phyloP scores from a whole-genome alignment of 1,284 basidiomycete genomes.

The Neotropicomus parvogracilis region DNA sequence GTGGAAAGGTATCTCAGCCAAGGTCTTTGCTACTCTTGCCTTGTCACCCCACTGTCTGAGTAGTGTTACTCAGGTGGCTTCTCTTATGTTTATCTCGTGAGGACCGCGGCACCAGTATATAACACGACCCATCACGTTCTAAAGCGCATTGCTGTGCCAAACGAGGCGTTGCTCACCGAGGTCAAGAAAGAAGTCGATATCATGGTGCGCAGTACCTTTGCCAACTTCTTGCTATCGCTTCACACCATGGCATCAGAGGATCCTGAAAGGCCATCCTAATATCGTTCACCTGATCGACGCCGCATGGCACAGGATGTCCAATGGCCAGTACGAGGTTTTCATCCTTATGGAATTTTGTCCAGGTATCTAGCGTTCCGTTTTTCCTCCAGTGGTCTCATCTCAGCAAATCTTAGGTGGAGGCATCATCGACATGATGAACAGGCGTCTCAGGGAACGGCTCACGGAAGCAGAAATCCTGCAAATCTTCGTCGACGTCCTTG shows the following conservation, averaged over 20 bases:
- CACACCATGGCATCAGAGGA: slow-evolving; percentile 50
- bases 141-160: slow-evolving; percentile 93
- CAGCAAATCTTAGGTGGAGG: slow-evolving; percentile 69
- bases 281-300: slow-evolving; percentile 94
- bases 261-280: slow-evolving; percentile 86
- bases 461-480: slow-evolving; percentile 95
- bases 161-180: slow-evolving; percentile 86
- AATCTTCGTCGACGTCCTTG: slow-evolving; percentile 95
- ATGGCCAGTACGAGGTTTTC: slow-evolving; percentile 91
- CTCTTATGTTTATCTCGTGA: slow-evolving; percentile 96
- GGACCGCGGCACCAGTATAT: slow-evolving; percentile 81
- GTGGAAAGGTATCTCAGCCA: slow-evolving; percentile 87
- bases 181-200: slow-evolving; percentile 98
- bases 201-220: slow-evolving; percentile 66
- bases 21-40: slow-evolving; percentile 47
- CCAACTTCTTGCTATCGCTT: slow-evolving; percentile 17
- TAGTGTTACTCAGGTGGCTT: slow-evolving; percentile 74
- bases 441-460: slow-evolving; percentile 87
- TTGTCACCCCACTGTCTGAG: slow-evolving; percentile 9
- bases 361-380: slow-evolving; percentile 37
- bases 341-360: slow-evolving; percentile 98
- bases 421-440: slow-evolving; percentile 99
- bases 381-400: slow-evolving; percentile 8
- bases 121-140: slow-evolving; percentile 93
- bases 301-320: slow-evolving; percentile 79